Base-by-base conservation (phyloP, 2,329 filamentous ascomycete genomes). In the Xylaria sp. region DNA sequence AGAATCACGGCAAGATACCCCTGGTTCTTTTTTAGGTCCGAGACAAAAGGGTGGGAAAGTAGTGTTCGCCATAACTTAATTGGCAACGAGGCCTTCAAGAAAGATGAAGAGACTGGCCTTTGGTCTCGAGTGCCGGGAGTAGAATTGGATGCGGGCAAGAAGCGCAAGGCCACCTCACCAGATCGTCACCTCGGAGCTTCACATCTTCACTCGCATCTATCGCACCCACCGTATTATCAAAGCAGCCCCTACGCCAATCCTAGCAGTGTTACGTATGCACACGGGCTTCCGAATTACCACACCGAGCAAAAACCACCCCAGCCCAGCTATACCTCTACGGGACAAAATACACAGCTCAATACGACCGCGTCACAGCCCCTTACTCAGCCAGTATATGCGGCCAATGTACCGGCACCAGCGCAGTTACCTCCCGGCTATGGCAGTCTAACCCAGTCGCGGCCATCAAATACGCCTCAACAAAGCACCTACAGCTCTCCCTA, bases 41-140 rank as follows among this genome's bases (percentile, higher is more conserved):
- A 87, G 73, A 89, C 87, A 5, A 89, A 88, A 73, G 87, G 87
- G n/a, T 89, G 87, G 87, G 86, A 89, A 75, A 89, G 86, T 70
- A 89, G 86, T 71, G 87, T 89, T n/a, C 84, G 87, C 0, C 87
- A 89, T 72, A 89, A 89, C 63, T 81, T 89, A 31, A 87, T 89
- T 70, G 86, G 86, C 2, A 89, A 89, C 73, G 84, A 86, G 69
- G 87, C 86, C 6, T 89, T 89, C 74, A 82, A 81, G 69, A 89
- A 89, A 75, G 83, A 86, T 67, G 85, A 87, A 42, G 81, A 82
- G 31, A 86, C 84, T 1, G 83, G 85, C 49, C 78, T 86, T 22
- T 89, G 87, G 87, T 83, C 81, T 65, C 85, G 87, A 39, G 84
- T 88, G 25, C 84, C 83, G 1, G 86, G 85, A 1, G 82, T 89